Evolutionary conservation across 441 rosid species (phyloP), one percentile per base, ranked within the genome.

Genomic region (Breynia disticha): DNA sequence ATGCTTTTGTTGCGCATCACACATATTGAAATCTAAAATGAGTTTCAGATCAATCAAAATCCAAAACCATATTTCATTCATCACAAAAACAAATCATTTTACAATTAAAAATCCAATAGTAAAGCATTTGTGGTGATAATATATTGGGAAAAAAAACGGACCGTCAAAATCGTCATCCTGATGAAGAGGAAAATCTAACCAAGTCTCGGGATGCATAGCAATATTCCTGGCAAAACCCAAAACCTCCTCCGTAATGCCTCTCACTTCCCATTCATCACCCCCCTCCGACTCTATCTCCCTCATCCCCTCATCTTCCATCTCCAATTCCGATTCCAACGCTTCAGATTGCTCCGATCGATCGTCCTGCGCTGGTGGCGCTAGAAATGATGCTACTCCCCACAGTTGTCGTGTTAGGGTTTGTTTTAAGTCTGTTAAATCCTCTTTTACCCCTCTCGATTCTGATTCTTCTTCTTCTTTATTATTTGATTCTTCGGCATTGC

Each of bases 311-410:
- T 76, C 65, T 9, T 71, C 76, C n/a, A n/a, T 13, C 62, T 19
- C 15, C 57, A 32, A 35, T 60, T n/a, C n/a, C n/a, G n/a, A n/a
- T n/a, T n/a, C n/a, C n/a, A n/a, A n/a, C n/a, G n/a, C n/a, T n/a
- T n/a, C n/a, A n/a, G n/a, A n/a, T n/a, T n/a, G n/a, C n/a, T n/a
- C n/a, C n/a, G n/a, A n/a, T n/a, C n/a, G 58, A 16, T 47, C 48
- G 11, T 32, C 28, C n/a, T 47, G 2, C 3, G 96, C 82, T 7
- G 85, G 85, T 46, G 98, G 98, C 3, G 89, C 93, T 51, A 90
- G 94, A 69, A 90, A 87, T 46, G 96, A 83, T 28, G 98, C 96
- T 22, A 87, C 95, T 21, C 96, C 98, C 98, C 96, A 85, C 37
- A 90, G 61, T 52, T 85, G 93, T 16, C 83, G 79, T 12, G 79